A percentile compares a stretch with the other conserved stretches of the same genome.
These are phyloP conservation scores for Penicillium sp. DNA, from an alignment of 2,329 filamentous ascomycete species.

Conservation along the genomic window DNA sequence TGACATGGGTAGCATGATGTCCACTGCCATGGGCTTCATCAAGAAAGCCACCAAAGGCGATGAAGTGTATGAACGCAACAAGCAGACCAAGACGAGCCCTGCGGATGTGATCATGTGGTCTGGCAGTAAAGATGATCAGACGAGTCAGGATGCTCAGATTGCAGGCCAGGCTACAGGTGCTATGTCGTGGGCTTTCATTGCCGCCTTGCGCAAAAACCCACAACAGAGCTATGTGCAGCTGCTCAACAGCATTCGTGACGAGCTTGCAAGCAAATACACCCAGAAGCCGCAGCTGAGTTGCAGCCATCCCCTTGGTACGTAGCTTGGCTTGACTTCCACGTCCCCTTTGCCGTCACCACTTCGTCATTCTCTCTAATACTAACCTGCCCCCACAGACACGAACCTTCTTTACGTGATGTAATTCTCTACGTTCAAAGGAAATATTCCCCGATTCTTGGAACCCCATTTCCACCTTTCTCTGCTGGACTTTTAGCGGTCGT, in stretches of 20 bases:
- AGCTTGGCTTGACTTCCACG: not conserved
- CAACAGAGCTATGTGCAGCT: constrained; percentile 95
- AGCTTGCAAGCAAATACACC: constrained; percentile 76
- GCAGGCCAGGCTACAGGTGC: constrained; percentile 84
- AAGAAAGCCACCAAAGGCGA: constrained; percentile 82
- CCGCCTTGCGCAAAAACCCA: constrained; percentile 81
- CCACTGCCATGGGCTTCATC: constrained; percentile 72
- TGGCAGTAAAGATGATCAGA: constrained; percentile 92
- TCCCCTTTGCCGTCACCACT: constrained; percentile 3
- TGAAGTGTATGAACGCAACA: constrained; percentile 69
- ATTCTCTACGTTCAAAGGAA: not conserved
- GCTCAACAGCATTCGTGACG: constrained; percentile 89
- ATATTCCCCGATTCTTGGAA: not conserved
- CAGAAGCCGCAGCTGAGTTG: constrained; percentile 96
- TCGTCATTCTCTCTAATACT: constrained; percentile 1
- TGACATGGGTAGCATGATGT: constrained; percentile 75
- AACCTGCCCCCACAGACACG: constrained; percentile 46
- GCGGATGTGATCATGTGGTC: constrained; percentile 98
- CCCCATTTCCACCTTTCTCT: not conserved
- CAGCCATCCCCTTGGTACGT: constrained; percentile 88
- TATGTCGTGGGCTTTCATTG: constrained; percentile 98
- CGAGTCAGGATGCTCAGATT: constrained; percentile 88
- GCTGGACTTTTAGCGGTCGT: constrained; percentile 9
- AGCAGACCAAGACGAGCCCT: constrained; percentile 84
- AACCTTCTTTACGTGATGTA: constrained; percentile 64